phyloP scores from a whole-genome alignment of 1,284 basidiomycete genomes.

The Schizopora paradoxa region DNA sequence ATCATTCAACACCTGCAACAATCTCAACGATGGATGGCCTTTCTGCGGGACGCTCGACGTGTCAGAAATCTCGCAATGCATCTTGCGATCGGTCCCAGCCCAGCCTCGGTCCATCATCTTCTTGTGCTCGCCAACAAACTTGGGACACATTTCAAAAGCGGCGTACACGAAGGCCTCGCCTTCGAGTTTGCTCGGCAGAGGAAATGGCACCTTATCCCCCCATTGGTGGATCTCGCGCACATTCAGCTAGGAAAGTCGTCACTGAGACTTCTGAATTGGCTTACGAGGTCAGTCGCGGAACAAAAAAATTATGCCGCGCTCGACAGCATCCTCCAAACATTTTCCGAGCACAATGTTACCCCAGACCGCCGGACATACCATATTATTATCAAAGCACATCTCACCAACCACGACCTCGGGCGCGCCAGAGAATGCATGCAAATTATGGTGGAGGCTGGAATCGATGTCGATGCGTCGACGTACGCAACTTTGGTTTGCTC shows the following conservation, averaged over 20 bases:
- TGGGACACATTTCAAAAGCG: slow-evolving; percentile 44
- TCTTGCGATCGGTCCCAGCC: slow-evolving; percentile 37
- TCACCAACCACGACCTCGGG: slow-evolving; percentile 60
- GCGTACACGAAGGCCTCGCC: slow-evolving; percentile 53
- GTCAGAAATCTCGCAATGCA: slow-evolving; percentile 39
- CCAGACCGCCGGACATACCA: slow-evolving; percentile 62
- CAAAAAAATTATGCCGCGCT: slow-evolving; percentile 42
- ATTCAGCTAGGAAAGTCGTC: slow-evolving; percentile 44
- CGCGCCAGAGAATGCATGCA: slow-evolving; percentile 47
- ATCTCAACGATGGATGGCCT: slow-evolving; percentile 27
- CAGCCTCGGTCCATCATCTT: slow-evolving; percentile 37
- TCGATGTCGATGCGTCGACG: slow-evolving; percentile 48
- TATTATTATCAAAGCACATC: slow-evolving; percentile 54
- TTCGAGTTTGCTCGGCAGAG: slow-evolving; percentile 39
- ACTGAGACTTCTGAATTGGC: slow-evolving; percentile 62
- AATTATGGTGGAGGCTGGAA: slow-evolving; percentile 51
- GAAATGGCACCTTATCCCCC: slow-evolving; percentile 47
- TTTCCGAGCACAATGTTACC: slow-evolving; percentile 37
- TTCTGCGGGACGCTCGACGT: slow-evolving; percentile 34
- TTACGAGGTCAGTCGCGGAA: slow-evolving; percentile 52
- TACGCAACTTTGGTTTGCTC: slow-evolving; percentile 52
- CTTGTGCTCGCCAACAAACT: slow-evolving; percentile 44
- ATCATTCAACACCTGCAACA: slow-evolving; percentile 25
- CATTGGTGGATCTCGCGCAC: slow-evolving; percentile 41
- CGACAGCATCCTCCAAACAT: slow-evolving; percentile 42